Evolutionary conservation across 768 basidiomycete genomes (phyloP).

Genomic region (Holtermanniella nyarrowii): DNA sequence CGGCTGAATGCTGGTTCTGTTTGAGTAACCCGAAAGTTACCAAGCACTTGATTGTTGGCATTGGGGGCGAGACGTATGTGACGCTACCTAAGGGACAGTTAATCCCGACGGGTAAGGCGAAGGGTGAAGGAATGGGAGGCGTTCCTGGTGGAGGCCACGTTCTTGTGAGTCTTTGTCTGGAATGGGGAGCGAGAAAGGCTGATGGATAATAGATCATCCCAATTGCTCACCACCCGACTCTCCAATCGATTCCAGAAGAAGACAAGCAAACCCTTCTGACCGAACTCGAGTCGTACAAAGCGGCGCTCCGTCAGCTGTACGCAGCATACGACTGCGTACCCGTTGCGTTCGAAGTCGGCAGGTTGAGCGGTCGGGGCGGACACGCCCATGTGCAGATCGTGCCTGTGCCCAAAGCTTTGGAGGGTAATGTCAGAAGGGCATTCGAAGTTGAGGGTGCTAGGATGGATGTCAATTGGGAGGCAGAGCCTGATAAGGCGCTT

Average conservation of each 20-base stretch:
- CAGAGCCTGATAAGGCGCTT: slow-evolving; percentile 57
- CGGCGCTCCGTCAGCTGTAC: slow-evolving; percentile 61
- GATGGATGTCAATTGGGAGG: slow-evolving; percentile 64
- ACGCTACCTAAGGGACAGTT: slow-evolving; percentile 96
- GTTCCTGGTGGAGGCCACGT: slow-evolving; percentile 96
- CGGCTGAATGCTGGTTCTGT: slow-evolving; percentile 94
- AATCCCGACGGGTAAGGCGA: slow-evolving; percentile 54
- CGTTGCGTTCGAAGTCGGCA: slow-evolving; percentile 79
- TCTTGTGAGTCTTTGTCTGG: slow-evolving; percentile 53
- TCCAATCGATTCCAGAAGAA: slow-evolving; percentile 67
- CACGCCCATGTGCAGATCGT: slow-evolving; percentile 85
- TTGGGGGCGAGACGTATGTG: slow-evolving; percentile 86
- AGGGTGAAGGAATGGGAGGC: slow-evolving; percentile 33
- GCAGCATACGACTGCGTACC: slow-evolving; percentile 57
- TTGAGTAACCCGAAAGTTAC: slow-evolving; percentile 86
- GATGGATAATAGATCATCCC: slow-evolving; percentile 44
- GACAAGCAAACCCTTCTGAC: slow-evolving; percentile 62
- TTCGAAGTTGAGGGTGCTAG: slow-evolving; percentile 63
- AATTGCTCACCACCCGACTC: slow-evolving; percentile 76
- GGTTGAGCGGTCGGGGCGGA: slow-evolving; percentile 72
- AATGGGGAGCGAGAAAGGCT: not conserved
- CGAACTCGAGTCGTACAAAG: slow-evolving; percentile 76
- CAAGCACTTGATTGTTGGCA: slow-evolving; percentile 90
- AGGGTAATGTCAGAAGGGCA: slow-evolving; percentile 56
- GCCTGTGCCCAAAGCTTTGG: slow-evolving; percentile 43